Evolutionary conservation across 2,329 filamentous ascomycete genomes (phyloP).

Genomic region (Calcarisporium arbuscula): DNA sequence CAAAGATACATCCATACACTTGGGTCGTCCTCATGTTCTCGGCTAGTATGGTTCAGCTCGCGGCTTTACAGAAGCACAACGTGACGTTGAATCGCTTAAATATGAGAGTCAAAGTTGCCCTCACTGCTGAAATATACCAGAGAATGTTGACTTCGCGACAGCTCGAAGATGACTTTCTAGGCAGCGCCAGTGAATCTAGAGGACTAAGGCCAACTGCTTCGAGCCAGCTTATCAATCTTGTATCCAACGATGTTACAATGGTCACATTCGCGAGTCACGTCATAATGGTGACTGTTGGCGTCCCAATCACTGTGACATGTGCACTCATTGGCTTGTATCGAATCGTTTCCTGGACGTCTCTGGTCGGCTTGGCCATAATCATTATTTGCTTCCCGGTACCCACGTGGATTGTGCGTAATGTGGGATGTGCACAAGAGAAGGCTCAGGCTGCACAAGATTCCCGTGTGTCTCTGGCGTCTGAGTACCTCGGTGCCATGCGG

Average conservation of each 20-base stretch:
- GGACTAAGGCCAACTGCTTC: slow-evolving; percentile 26
- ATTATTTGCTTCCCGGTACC: slow-evolving; percentile 35
- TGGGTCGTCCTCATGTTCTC: slow-evolving; percentile 2
- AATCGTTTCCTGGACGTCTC: slow-evolving; percentile 40
- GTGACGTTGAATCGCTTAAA: slow-evolving; percentile 36
- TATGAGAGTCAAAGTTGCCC: slow-evolving; percentile 31
- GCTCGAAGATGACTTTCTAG: slow-evolving; percentile 33
- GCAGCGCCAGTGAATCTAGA: not conserved
- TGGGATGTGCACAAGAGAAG: slow-evolving; percentile 34
- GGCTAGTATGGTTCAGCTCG: not conserved
- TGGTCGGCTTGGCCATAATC: slow-evolving; percentile 36
- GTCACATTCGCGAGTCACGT: slow-evolving; percentile 37
- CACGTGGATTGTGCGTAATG: slow-evolving; percentile 35
- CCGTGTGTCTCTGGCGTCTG: slow-evolving; percentile 43
- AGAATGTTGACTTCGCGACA: slow-evolving; percentile 41
- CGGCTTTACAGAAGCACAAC: slow-evolving; percentile 40
- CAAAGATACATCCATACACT: too few species aligned
- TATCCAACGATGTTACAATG: slow-evolving; percentile 43
- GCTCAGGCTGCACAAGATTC: slow-evolving; percentile 39
- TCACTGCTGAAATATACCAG: slow-evolving; percentile 45
- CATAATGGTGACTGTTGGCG: slow-evolving; percentile 30
- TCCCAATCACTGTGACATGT: slow-evolving; percentile 31
- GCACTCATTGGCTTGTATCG: slow-evolving; percentile 42
- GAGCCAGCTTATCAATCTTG: slow-evolving; percentile 39
- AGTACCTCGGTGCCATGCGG: slow-evolving; percentile 43